These are phyloP conservation scores for Diplotaxis tenuifolia DNA, from an alignment of 345 rosid species.

Conservation along the genomic window DNA sequence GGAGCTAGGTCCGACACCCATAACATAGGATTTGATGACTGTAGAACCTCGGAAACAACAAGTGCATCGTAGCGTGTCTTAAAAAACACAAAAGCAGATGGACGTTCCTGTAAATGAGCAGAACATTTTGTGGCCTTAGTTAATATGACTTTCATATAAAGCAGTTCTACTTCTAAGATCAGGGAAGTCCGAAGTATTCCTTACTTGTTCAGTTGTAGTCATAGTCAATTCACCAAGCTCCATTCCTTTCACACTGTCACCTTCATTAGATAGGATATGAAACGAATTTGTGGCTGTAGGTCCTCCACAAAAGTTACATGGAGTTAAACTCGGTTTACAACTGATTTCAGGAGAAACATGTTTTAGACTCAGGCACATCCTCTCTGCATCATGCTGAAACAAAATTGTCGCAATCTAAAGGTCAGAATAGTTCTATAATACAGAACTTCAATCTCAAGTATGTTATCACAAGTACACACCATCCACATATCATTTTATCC, in stretches of 20 bases:
- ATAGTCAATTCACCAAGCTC: slow-evolving; percentile 43
- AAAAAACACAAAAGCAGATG: slow-evolving; percentile 90
- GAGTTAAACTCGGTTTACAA: slow-evolving; percentile 38
- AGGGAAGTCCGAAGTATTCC: slow-evolving; percentile 23
- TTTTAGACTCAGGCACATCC: slow-evolving; percentile 51
- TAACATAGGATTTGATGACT: slow-evolving; percentile 81
- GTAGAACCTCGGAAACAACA: slow-evolving; percentile 71
- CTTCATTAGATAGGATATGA: slow-evolving; percentile 51
- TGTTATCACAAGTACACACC: neutral
- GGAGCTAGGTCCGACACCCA: slow-evolving; percentile 93
- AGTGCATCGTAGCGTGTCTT: slow-evolving; percentile 79
- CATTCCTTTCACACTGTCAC: slow-evolving; percentile 40
- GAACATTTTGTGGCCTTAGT: neutral
- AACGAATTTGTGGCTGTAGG: slow-evolving; percentile 54
- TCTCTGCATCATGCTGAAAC: slow-evolving; percentile 71
- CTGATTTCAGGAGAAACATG: slow-evolving; percentile 41
- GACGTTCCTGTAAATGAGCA: slow-evolving; percentile 57
- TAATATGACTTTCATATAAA: neutral
- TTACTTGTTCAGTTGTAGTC: slow-evolving; percentile 54
- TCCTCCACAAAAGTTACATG: slow-evolving; percentile 57
- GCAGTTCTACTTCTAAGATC: slow-evolving; percentile 1
- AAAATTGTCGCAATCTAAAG: neutral
- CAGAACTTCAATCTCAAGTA: slow-evolving; percentile 6
- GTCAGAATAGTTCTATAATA: neutral
- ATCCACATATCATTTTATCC: slow-evolving; percentile 5